phyloP scores from a whole-genome alignment of 805 yeast species.

The Ogataea dorogensis region DNA sequence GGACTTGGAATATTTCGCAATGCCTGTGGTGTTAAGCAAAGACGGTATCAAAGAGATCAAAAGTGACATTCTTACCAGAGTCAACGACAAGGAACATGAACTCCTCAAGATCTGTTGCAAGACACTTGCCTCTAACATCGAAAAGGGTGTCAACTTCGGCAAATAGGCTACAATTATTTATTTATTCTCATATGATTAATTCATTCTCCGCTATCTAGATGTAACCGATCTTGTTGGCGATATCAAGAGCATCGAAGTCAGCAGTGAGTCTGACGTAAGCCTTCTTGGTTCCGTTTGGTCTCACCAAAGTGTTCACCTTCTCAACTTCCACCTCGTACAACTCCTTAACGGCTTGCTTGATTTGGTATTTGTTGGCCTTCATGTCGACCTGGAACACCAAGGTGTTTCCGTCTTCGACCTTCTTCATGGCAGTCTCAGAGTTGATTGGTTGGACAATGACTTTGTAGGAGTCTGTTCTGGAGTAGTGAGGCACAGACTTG shows the following conservation, averaged over 20 bases:
- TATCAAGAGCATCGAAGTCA: conserved; percentile 98
- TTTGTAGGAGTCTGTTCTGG: conserved; percentile 95
- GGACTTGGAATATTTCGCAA: conserved; percentile 50
- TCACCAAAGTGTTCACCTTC: conserved; percentile 93
- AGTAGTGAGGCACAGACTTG: conserved; percentile 95
- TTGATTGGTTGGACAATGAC: conserved; percentile 92
- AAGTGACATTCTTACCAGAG: conserved; percentile 47
- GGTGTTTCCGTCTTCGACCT: conserved; percentile 99
- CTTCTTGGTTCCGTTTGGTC: conserved; percentile 99
- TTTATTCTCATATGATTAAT: conserved; percentile 13
- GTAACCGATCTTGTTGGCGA: conserved; percentile 99
- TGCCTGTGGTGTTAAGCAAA: conserved; percentile 56
- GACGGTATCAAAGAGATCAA: conserved; percentile 59
- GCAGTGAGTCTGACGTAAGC: conserved; percentile 99
- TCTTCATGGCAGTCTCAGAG: conserved; percentile 98
- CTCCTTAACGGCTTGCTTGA: conserved; percentile 97
- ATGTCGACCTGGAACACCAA: conserved; percentile 97
- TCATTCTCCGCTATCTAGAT: conserved; percentile 44
- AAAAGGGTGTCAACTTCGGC: conserved; percentile 47
- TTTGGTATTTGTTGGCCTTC: conserved; percentile 97
- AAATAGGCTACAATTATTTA: conserved; percentile 21
- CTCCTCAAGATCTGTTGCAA: conserved; percentile 52
- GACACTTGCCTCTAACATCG: conserved; percentile 54
- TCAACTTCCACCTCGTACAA: conserved; percentile 94
- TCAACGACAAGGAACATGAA: conserved; percentile 53